Evolutionary conservation across 108 stramenopile species (phyloP).

Genomic region (Cylindrotheca fusiformis): DNA sequence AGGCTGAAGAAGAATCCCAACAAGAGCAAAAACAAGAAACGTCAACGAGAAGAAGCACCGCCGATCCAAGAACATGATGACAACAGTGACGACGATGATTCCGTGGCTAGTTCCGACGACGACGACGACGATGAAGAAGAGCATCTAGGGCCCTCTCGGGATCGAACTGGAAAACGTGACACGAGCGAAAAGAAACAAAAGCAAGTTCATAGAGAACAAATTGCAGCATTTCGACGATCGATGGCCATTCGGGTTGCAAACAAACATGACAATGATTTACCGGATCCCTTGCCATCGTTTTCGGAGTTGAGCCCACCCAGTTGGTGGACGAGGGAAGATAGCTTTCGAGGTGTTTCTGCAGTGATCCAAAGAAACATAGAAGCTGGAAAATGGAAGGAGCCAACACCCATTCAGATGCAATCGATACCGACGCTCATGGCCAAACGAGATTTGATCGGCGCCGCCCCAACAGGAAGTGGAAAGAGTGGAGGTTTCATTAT

Average conservation of each 20-base stretch:
- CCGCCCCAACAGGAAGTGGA: constrained; percentile 96
- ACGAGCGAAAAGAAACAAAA: constrained; percentile 55
- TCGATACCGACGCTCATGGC: constrained; percentile 95
- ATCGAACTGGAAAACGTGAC: constrained; percentile 62
- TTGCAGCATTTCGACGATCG: constrained; percentile 81
- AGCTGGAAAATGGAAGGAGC: constrained; percentile 87
- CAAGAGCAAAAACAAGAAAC: constrained; percentile 40
- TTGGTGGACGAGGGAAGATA: constrained; percentile 55
- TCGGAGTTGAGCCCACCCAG: constrained; percentile 51
- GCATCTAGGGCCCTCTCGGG: constrained; percentile 23
- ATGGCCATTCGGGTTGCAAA: constrained; percentile 69
- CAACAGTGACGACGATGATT: constrained; percentile 17
- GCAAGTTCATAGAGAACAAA: constrained; percentile 74
- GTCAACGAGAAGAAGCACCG: not conserved
- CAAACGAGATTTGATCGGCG: constrained; percentile 94
- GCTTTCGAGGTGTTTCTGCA: constrained; percentile 41
- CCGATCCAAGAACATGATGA: constrained; percentile 3
- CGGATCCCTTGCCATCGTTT: constrained; percentile 84
- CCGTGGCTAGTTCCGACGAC: constrained; percentile 18
- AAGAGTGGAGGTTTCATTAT: constrained; percentile 78
- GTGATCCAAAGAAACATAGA: constrained; percentile 84
- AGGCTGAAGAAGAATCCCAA: constrained; percentile 76
- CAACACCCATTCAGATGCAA: constrained; percentile 95
- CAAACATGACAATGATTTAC: constrained; percentile 62
- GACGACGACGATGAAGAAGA: constrained; percentile 18